These are phyloP conservation scores for Glonium stellatum DNA, from an alignment of 495 filamentous ascomycete genomes.

Conservation along the genomic window DNA sequence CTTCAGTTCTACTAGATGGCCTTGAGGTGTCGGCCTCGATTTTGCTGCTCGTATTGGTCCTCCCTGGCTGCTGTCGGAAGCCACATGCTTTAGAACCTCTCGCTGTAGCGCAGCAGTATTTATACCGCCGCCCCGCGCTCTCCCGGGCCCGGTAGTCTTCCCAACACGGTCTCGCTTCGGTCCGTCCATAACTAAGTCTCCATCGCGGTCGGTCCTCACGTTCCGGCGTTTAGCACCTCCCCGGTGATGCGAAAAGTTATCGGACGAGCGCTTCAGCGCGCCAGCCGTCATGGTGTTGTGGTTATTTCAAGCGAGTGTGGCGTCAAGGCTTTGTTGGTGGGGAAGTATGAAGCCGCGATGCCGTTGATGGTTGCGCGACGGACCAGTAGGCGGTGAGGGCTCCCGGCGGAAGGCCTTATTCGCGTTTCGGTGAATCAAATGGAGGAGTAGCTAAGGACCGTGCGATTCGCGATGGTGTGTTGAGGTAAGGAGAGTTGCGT, in stretches of 20 bases:
- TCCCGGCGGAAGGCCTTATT: neutral
- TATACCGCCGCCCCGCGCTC: slow-evolving; percentile 8
- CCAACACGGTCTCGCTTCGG: neutral
- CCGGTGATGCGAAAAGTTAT: neutral
- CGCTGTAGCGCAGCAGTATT: slow-evolving; percentile 2
- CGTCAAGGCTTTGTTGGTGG: no score
- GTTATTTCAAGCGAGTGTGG: no score
- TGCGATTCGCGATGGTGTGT: no score
- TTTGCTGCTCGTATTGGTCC: neutral
- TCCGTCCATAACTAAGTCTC: slow-evolving; percentile 28
- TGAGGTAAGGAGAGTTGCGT: no score
- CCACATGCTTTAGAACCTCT: slow-evolving; percentile 1
- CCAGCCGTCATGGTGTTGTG: neutral
- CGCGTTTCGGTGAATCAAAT: no score
- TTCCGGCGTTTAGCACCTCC: neutral
- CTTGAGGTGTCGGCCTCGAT: neutral
- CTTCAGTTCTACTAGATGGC: slow-evolving; percentile 37
- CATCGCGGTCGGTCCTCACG: slow-evolving; percentile 25
- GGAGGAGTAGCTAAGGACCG: no score
- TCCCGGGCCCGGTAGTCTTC: neutral
- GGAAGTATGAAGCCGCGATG: no score
- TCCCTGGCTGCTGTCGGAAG: neutral
- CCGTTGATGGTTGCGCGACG: neutral
- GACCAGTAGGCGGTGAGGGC: neutral
- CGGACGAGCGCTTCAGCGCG: neutral